These are phyloP conservation scores for Russula brevipes DNA, from an alignment of 768 basidiomycete species.

Conservation along the genomic window DNA sequence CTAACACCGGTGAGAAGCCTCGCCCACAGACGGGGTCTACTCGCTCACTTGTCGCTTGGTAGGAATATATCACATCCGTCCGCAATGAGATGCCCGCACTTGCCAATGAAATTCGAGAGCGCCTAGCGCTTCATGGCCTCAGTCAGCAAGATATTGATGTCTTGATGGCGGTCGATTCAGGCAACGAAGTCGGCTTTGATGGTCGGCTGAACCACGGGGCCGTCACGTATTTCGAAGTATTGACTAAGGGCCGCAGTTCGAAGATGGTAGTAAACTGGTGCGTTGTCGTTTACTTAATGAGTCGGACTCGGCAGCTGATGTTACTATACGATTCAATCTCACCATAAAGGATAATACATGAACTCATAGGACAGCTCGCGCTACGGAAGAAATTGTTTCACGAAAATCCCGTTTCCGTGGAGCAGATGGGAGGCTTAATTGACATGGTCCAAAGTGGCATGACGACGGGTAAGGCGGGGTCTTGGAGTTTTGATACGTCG, in stretches of 20 bases:
- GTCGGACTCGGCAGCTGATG: not conserved
- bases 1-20: conserved; percentile 43
- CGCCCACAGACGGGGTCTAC: not conserved
- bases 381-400: conserved; percentile 50
- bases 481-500: not conserved
- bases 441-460: conserved; percentile 60
- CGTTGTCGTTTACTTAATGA: conserved; percentile 24
- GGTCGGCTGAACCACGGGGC: conserved; percentile 50
- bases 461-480: conserved; percentile 56
- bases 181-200: conserved; percentile 56
- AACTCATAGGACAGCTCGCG: conserved; percentile 74
- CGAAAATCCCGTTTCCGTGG: conserved; percentile 53
- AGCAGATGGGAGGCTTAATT: conserved; percentile 71
- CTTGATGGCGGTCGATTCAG: conserved; percentile 67
- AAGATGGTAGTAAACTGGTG: conserved; percentile 84
- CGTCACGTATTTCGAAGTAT: conserved; percentile 77
- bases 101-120: conserved; percentile 54
- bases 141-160: conserved; percentile 66
- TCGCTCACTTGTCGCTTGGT: conserved; percentile 6
- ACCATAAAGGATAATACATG: conserved; percentile 73
- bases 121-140: conserved; percentile 54
- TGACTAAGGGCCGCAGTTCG: conserved; percentile 53
- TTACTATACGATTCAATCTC: not conserved
- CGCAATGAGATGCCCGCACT: conserved; percentile 63
- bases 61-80: conserved; percentile 61